Base-by-base conservation (phyloP, 768 basidiomycete species). In the Termitomyces sp. region DNA sequence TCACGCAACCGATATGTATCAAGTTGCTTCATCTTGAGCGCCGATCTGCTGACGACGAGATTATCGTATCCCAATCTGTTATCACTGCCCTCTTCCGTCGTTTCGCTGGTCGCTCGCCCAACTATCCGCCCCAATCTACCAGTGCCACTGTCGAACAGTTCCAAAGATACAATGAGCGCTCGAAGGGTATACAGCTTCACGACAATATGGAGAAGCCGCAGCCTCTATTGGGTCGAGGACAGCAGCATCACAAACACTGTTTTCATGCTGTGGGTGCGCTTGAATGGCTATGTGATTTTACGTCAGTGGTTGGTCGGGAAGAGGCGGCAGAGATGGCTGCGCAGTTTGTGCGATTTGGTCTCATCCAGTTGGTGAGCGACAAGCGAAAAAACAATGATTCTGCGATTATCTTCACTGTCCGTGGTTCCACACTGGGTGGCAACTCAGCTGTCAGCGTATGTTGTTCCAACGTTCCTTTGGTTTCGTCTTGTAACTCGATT, bases 291-390 rank as follows among this genome's bases (percentile, higher is more conserved):
- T 90, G 92, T 68, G 97, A 99, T 70, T 97, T 94, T 64, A 94
- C 97, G 0, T 97, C 95, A 1, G 92, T 95, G 34, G 92, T 94
- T 34, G 94, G 94, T 23, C 79, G 92, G 52, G 97, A 99, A 66
- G 97, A 98, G 70, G 95, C 94, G 0, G 92, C 94, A 11, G 97
- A 99, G 76, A 90, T 98, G 84, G 89, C 92, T 2, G 97, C 95
- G 4, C 97, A 98, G 69, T 98, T 98, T 65, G 94, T 98, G 45
- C 86, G 97, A 52, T 97, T 94, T 65, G 91, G 94, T 40, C 84
- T 96, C 60, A 89, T 99, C 71, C 73, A 76, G 3, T 78, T 98
- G 42, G 92, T 96, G 59, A 90, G 88, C 74, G 91, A 94, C 71
- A 94, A 90, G 77, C 81, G 91, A 61, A 92, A 91, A 75, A 90